Evolutionary conservation across 192 early-diverging fungal species (phyloP).

Genomic region (Rhizoclosmatium globosum): DNA sequence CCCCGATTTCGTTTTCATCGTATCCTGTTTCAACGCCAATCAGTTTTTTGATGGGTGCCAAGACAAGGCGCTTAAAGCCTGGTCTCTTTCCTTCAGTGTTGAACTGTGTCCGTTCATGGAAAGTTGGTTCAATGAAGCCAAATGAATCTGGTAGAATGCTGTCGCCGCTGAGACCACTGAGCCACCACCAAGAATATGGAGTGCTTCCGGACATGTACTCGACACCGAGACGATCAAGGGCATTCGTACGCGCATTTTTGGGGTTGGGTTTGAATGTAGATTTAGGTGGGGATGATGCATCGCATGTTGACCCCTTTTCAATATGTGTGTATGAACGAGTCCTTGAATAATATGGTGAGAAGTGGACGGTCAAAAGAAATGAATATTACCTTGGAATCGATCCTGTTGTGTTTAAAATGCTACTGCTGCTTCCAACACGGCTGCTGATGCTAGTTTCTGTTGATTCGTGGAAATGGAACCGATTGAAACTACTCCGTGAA

Average conservation of each 20-base stretch:
- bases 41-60: slow-evolving; percentile 28
- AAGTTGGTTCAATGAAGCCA: slow-evolving; percentile 32
- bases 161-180: slow-evolving; percentile 35
- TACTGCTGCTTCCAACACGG: background rate
- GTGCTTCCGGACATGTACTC: slow-evolving; percentile 21
- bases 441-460: background rate
- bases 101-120: slow-evolving; percentile 33
- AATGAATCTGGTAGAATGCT: slow-evolving; percentile 35
- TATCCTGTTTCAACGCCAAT: slow-evolving; percentile 33
- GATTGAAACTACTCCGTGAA: background rate
- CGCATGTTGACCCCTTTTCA: background rate
- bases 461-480: background rate
- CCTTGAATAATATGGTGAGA: background rate
- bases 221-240: slow-evolving; percentile 26
- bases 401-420: no score
- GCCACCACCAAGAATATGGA: slow-evolving; percentile 39
- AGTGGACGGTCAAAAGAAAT: no score
- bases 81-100: slow-evolving; percentile 33
- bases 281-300: background rate
- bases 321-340: slow-evolving; percentile 7
- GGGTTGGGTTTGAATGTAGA: background rate
- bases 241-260: slow-evolving; percentile 2
- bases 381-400: no score
- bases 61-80: slow-evolving; percentile 31
- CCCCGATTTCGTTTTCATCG: background rate